phyloP scores from a whole-genome alignment of 306 rosid species.

The Fagus crenata region DNA sequence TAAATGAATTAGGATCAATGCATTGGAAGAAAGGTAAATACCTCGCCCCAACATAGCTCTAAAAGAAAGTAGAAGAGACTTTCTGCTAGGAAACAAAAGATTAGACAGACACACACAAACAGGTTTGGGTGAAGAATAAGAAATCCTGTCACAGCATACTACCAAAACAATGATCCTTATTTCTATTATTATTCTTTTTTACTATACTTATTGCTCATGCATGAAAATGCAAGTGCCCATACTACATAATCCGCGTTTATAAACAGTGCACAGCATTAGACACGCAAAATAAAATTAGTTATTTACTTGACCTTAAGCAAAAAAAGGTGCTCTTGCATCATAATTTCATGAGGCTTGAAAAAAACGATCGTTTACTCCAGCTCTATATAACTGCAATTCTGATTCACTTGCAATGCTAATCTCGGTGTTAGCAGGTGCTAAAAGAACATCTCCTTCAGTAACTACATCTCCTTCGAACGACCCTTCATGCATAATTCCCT shows the following conservation, averaged over 20 bases:
- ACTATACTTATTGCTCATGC: conserved; percentile 1
- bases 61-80: neutral
- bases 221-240: neutral
- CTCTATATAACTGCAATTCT: conserved; percentile 63
- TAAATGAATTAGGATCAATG: no score
- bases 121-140: neutral
- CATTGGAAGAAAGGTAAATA: no score
- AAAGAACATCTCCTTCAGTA: conserved; percentile 76
- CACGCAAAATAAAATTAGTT: neutral
- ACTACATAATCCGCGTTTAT: neutral
- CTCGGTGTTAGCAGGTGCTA: conserved; percentile 73
- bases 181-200: neutral
- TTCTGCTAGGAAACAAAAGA: neutral
- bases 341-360: conserved; percentile 41
- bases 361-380: conserved; percentile 72
- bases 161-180: neutral
- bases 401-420: conserved; percentile 54
- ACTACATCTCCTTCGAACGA: conserved; percentile 38
- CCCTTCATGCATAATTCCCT: conserved; percentile 55
- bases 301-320: neutral
- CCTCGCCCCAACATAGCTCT: no score
- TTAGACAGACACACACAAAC: neutral
- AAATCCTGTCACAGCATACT: neutral
- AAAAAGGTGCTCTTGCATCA: neutral
- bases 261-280: neutral